phyloP scores from a whole-genome alignment of 2,329 filamentous ascomycete genomes.

The Hypoxylon rubiginosum region DNA sequence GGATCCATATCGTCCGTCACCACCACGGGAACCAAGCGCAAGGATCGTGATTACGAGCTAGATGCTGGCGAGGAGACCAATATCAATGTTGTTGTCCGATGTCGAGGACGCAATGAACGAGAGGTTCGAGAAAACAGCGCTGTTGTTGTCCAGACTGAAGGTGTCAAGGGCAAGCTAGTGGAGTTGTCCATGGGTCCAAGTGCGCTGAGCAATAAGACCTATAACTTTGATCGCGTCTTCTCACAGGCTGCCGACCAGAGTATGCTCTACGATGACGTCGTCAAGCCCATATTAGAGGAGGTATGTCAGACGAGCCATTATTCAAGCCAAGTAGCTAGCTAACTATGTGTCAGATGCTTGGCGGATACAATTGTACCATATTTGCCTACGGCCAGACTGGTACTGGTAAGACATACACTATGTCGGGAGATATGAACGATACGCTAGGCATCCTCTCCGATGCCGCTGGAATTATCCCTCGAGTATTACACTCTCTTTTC shows the following conservation, averaged over 20 bases:
- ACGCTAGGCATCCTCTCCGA: conserved; percentile 88
- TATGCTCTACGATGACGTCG: conserved; percentile 96
- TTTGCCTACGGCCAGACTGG: conserved; percentile 99
- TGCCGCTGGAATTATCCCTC: conserved; percentile 93
- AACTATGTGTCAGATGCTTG: conserved; percentile 76
- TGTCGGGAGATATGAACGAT: conserved; percentile 97
- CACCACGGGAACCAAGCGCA: conserved; percentile 79
- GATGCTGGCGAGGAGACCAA: conserved; percentile 86
- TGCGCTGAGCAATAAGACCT: conserved; percentile 94
- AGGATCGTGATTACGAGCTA: conserved; percentile 85
- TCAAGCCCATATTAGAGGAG: conserved; percentile 92
- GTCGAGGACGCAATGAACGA: conserved; percentile 90
- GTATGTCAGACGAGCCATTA: conserved; percentile 61
- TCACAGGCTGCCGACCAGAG: conserved; percentile 93
- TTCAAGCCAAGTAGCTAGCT: conserved; percentile 16
- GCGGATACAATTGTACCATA: conserved; percentile 97
- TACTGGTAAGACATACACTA: conserved; percentile 98
- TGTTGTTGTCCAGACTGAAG: conserved; percentile 89
- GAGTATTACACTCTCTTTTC: conserved; percentile 89
- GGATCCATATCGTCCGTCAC: conserved; percentile 74
- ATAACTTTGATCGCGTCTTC: conserved; percentile 97
- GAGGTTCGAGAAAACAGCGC: conserved; percentile 96
- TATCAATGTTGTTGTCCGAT: conserved; percentile 97
- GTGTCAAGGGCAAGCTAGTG: conserved; percentile 86
- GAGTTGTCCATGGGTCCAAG: conserved; percentile 93